phyloP scores from a whole-genome alignment of 345 rosid species.

The Arabidopsis suecica region DNA sequence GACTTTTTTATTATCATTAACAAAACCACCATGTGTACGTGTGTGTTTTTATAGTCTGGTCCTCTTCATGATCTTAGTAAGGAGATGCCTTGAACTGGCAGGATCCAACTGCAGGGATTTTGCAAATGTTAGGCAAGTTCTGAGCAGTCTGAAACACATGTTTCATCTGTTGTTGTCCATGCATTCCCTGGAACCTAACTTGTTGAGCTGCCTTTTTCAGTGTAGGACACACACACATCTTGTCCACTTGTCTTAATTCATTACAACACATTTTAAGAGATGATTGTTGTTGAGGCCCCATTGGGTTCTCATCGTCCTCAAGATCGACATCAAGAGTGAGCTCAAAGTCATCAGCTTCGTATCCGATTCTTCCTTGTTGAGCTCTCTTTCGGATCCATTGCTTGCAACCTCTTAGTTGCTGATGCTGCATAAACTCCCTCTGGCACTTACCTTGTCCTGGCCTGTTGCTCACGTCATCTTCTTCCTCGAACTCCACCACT shows the following conservation, averaged over 20 bases:
- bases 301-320: constrained; percentile 26
- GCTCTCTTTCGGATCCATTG: constrained; percentile 33
- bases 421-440: constrained; percentile 42
- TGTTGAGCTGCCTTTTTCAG: constrained; percentile 2
- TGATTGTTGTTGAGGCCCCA: neutral
- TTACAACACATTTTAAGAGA: constrained; percentile 29
- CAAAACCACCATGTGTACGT: constrained; percentile 21
- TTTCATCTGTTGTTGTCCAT: constrained; percentile 19
- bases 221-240: constrained; percentile 35
- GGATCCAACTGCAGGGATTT: constrained; percentile 19
- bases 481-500: constrained; percentile 30
- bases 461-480: constrained; percentile 13
- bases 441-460: constrained; percentile 34
- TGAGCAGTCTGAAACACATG: constrained; percentile 29
- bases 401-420: constrained; percentile 50
- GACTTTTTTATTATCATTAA: constrained; percentile 6
- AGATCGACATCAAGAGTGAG: constrained; percentile 12
- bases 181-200: constrained; percentile 19
- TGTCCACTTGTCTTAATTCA: constrained; percentile 23
- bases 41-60: neutral
- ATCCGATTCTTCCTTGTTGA: constrained; percentile 34
- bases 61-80: constrained; percentile 14
- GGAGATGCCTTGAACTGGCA: constrained; percentile 33
- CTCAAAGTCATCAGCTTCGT: constrained; percentile 34
- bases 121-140: constrained; percentile 31